Base-by-base conservation (phyloP, 108 stramenopile genomes). In the Discostella pseudostelligera region DNA sequence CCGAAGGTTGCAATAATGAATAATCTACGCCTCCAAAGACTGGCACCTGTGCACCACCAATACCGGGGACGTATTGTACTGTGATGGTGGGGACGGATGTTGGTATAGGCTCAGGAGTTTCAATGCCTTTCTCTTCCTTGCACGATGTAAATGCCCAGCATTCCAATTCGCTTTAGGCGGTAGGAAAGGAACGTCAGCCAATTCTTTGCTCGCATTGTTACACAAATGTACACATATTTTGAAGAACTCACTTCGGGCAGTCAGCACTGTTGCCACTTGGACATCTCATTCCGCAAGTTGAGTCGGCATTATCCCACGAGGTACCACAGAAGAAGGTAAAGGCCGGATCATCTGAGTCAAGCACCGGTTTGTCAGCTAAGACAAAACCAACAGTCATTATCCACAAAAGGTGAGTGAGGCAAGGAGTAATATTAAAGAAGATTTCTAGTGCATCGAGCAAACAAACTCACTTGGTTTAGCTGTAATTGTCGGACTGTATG, bases 71-170 rank as follows among this genome's bases (percentile, higher is more conserved):
- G 28, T 59, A 69, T 39, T 69, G 22, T 8, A 55, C 62, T 16
- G 67, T 25, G 12, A 53, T 39, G 4, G 60, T 50, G 20, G 75
- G 75, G 29, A 59, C 57, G 12, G 58, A 50, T 2, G 75, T 69
- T 25, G 63, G 67, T 25, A 48, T 28, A 7, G 17, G 43, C 11
- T 67, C 58, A 13, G 75, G 67, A 12, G 47, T 49, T 45, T 62
- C 19, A 24, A 59, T 62, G 19, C 75, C 75, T 11, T 59, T 68
- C 40, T 69, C 58, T 54, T 57, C 55, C 44, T 69, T 63, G 68
- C 75, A 76, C 1, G 75, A 59, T 51, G 75, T 76, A 21, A 69
- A 69, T 0, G 75, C 75, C 67, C 67, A 76, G 42, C 75, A 76
- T 49, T 76, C 75, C 12, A 76, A 46, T 14, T 59, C 61, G 16